phyloP scores from a whole-genome alignment of 441 rosid species.

The Corymbia calophylla region DNA sequence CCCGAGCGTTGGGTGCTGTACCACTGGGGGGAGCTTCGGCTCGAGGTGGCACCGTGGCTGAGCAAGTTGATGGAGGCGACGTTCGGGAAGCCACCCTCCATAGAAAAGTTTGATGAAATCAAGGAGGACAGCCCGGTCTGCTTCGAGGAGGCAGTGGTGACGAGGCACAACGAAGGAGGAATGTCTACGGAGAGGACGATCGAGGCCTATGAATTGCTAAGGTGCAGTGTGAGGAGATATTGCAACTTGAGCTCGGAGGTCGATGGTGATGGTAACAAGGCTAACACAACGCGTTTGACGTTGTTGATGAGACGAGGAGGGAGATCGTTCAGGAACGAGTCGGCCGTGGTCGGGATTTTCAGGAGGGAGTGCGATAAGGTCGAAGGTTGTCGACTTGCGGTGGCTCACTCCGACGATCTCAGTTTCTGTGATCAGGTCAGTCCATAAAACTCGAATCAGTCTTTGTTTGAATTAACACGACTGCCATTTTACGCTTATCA shows the following conservation, averaged over 20 bases:
- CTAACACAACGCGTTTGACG: constrained; percentile 39
- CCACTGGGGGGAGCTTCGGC: constrained; percentile 65
- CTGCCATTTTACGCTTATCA: neutral
- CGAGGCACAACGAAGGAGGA: constrained; percentile 71
- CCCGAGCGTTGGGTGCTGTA: constrained; percentile 58
- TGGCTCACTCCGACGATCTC: constrained; percentile 53
- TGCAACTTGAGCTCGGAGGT: constrained; percentile 32
- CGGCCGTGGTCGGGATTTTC: constrained; percentile 34
- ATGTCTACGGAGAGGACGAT: constrained; percentile 52
- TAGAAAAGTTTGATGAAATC: constrained; percentile 21
- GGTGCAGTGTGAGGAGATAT: constrained; percentile 42
- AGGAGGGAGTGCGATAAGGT: constrained; percentile 39
- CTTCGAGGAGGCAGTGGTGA: constrained; percentile 62
- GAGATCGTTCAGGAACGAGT: constrained; percentile 58
- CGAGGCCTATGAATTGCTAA: constrained; percentile 43
- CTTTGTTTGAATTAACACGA: neutral
- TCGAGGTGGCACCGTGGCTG: constrained; percentile 40
- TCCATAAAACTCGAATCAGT: neutral
- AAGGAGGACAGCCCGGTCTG: constrained; percentile 30
- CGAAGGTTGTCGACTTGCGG: constrained; percentile 40
- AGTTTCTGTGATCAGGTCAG: constrained; percentile 65
- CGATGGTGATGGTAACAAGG: neutral
- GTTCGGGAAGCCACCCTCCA: constrained; percentile 10
- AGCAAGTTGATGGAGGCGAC: constrained; percentile 33
- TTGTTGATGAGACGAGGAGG: constrained; percentile 55